A percentile compares a stretch with the other conserved stretches of the same genome.
These are phyloP conservation scores for Diaporthe eres DNA, from an alignment of 2,329 filamentous ascomycete species.

Conservation along the genomic window DNA sequence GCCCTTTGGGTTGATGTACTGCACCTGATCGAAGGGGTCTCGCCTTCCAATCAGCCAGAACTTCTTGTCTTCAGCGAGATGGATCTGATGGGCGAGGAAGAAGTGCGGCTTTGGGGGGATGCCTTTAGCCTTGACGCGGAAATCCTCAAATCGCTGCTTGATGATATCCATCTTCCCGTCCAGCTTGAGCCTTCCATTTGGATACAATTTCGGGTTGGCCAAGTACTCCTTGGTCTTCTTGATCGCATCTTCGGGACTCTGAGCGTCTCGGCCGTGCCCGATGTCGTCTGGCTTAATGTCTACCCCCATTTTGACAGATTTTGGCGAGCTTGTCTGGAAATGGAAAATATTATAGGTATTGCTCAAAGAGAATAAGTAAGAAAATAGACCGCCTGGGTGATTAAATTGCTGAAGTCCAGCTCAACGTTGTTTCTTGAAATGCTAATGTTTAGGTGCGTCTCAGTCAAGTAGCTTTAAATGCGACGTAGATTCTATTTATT, in stretches of 20 bases:
- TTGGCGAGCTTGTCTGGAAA: background rate
- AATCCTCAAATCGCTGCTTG: slow-evolving; percentile 23
- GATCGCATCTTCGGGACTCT: slow-evolving; percentile 29
- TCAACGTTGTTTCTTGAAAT: background rate
- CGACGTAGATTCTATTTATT: background rate
- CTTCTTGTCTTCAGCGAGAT: slow-evolving; percentile 21
- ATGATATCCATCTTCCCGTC: slow-evolving; percentile 8
- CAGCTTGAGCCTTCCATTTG: slow-evolving; percentile 27
- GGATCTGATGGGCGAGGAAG: slow-evolving; percentile 27
- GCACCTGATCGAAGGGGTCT: slow-evolving; percentile 20
- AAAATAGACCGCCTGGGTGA: background rate
- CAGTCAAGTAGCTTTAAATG: background rate
- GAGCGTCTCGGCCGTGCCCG: slow-evolving; percentile 11
- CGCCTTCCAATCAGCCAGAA: slow-evolving; percentile 28
- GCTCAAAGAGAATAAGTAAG: background rate
- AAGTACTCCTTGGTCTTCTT: slow-evolving; percentile 14
- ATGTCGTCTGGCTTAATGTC: slow-evolving; percentile 24
- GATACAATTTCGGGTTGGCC: slow-evolving; percentile 14
- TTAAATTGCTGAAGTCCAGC: background rate
- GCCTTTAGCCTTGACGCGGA: slow-evolving; percentile 15
- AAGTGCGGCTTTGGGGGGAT: slow-evolving; percentile 8
- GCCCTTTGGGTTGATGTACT: slow-evolving; percentile 21
- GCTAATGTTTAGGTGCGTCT: background rate
- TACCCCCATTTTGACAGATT: background rate
- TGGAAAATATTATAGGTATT: background rate